Percentiles rank a stretch among this genome's conserved stretches.
phyloP scores from a whole-genome alignment of 2,329 filamentous ascomycete genomes.

The Blastomyces emzantsi region DNA sequence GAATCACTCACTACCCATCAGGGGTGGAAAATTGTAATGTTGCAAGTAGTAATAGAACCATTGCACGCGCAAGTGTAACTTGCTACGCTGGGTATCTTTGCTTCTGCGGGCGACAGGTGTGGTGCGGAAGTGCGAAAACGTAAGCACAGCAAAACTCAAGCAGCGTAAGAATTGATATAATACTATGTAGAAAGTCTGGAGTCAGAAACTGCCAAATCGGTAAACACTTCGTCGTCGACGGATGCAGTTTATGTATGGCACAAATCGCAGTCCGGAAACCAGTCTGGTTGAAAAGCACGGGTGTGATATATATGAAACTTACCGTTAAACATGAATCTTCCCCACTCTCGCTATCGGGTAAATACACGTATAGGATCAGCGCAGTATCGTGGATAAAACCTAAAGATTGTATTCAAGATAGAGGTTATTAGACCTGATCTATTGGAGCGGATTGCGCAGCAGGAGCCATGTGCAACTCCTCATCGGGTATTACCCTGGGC shows the following conservation, averaged over 20 bases:
- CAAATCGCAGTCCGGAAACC: background rate
- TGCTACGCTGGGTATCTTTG: background rate
- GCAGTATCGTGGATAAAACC: conserved; percentile 40
- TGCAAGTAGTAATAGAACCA: background rate
- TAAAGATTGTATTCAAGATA: conserved; percentile 13
- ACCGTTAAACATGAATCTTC: conserved; percentile 41
- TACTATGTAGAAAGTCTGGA: conserved; percentile 25
- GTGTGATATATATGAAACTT: conserved; percentile 16
- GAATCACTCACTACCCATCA: background rate
- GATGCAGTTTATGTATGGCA: background rate
- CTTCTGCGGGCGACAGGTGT: no score
- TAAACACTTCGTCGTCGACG: no score
- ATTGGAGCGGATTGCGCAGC: background rate
- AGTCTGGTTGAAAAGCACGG: background rate
- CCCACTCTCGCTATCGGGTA: conserved; percentile 33
- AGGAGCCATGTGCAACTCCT: background rate
- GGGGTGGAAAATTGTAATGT: background rate
- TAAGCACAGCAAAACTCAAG: conserved; percentile 17
- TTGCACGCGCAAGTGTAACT: background rate
- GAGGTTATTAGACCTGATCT: background rate
- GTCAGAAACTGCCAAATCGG: background rate
- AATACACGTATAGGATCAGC: conserved; percentile 39
- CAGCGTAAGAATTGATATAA: conserved; percentile 38
- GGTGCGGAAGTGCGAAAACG: background rate
- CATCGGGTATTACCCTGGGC: background rate